phyloP scores from a whole-genome alignment of 129 eudicot species.

The Centrapalus pauciflorus region DNA sequence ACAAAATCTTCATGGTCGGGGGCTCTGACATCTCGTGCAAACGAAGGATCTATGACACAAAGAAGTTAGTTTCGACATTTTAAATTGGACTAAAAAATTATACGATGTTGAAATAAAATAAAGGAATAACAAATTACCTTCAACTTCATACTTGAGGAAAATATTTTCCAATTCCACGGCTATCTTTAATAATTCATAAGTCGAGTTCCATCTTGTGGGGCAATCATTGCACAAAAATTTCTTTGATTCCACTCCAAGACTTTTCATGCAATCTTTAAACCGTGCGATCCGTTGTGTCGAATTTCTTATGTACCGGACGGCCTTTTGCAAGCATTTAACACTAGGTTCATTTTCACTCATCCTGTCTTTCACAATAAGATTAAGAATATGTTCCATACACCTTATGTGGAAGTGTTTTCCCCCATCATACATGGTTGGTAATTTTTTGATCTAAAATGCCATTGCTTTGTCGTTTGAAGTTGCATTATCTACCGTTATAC shows the following conservation, averaged over 20 bases:
- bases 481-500: background rate
- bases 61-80: too few relatives aligned
- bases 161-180: background rate
- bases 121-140: background rate
- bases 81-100: too few relatives aligned
- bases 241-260: background rate
- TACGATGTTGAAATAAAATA: background rate
- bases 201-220: too few relatives aligned
- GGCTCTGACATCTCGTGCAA: too few relatives aligned
- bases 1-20: too few relatives aligned
- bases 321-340: background rate
- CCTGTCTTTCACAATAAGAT: background rate
- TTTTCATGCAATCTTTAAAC: background rate
- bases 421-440: background rate
- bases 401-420: background rate
- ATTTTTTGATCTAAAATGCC: too few relatives aligned
- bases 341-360: background rate
- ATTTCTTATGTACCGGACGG: background rate
- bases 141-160: background rate
- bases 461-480: background rate
- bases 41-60: too few relatives aligned
- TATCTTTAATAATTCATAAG: too few relatives aligned
- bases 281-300: background rate
- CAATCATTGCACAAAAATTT: background rate
- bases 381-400: background rate